Evolutionary conservation across 495 filamentous ascomycete species (phyloP).

Genomic region (Aspergillus sclerotiicarbonarius): DNA sequence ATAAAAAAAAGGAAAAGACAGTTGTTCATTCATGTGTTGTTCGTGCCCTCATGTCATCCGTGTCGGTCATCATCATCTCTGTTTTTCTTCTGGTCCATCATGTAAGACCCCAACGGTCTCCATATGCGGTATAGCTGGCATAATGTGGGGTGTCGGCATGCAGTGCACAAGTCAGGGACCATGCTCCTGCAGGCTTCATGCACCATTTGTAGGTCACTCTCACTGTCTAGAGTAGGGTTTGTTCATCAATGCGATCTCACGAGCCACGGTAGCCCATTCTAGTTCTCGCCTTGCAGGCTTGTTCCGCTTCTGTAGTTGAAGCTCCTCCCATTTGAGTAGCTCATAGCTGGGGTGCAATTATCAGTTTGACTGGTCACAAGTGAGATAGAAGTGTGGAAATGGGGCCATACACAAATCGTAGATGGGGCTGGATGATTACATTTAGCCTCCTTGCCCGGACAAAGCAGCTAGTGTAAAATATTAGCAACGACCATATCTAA

Average conservation of each 20-base stretch:
- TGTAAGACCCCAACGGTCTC: neutral
- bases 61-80: slow-evolving; percentile 2
- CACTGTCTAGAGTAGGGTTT: slow-evolving; percentile 64
- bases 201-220: neutral
- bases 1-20: slow-evolving; percentile 13
- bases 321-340: slow-evolving; percentile 93
- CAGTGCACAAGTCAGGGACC: neutral
- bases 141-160: neutral
- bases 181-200: neutral
- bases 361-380: slow-evolving; percentile 14
- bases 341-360: slow-evolving; percentile 36
- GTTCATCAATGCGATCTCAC: slow-evolving; percentile 95
- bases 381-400: neutral
- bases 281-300: slow-evolving; percentile 65
- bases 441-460: slow-evolving; percentile 86
- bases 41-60: slow-evolving; percentile 7
- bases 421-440: slow-evolving; percentile 70
- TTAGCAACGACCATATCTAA: neutral
- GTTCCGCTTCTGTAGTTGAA: slow-evolving; percentile 44
- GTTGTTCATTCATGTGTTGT: slow-evolving; percentile 4
- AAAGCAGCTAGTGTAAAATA: slow-evolving; percentile 62
- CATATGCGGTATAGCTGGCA: neutral
- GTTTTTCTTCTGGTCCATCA: neutral
- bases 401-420: slow-evolving; percentile 58
- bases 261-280: slow-evolving; percentile 84